Evolutionary conservation across 2,329 filamentous ascomycete genomes (phyloP).

Genomic region (Arthrobotrys sphaeroides): DNA sequence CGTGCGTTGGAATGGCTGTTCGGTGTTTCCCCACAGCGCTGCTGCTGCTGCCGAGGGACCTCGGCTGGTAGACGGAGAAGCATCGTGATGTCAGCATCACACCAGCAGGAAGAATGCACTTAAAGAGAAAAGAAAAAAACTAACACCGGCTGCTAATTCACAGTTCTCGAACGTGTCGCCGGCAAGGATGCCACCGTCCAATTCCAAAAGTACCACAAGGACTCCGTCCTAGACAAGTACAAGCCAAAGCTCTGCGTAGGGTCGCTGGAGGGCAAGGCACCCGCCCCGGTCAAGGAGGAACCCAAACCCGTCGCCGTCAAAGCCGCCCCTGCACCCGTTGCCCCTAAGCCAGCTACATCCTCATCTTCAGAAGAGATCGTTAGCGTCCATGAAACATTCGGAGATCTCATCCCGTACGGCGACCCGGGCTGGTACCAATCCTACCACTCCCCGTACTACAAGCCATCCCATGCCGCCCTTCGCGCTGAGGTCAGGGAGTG

Average conservation of each 20-base stretch:
- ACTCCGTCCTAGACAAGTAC: slow-evolving; percentile 71
- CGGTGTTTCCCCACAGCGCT: background rate
- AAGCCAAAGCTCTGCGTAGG: slow-evolving; percentile 70
- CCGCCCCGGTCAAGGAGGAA: slow-evolving; percentile 64
- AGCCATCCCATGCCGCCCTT: slow-evolving; percentile 89
- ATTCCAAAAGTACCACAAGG: slow-evolving; percentile 76
- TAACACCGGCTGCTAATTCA: background rate
- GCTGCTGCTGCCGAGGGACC: slow-evolving; percentile 20
- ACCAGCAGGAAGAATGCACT: too few relatives aligned
- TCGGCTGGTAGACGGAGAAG: background rate
- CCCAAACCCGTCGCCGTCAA: slow-evolving; percentile 63
- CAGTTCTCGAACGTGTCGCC: slow-evolving; percentile 70
- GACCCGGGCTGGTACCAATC: slow-evolving; percentile 92
- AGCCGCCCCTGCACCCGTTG: slow-evolving; percentile 61
- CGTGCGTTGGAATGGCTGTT: slow-evolving; percentile 70
- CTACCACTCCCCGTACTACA: slow-evolving; percentile 97
- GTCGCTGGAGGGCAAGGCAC: slow-evolving; percentile 85
- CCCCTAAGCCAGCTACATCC: slow-evolving; percentile 57
- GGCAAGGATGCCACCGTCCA: slow-evolving; percentile 74
- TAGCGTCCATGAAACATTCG: slow-evolving; percentile 80
- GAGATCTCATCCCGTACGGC: slow-evolving; percentile 85
- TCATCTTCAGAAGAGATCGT: slow-evolving; percentile 63
- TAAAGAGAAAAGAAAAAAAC: too few relatives aligned
- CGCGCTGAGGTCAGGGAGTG: slow-evolving; percentile 90
- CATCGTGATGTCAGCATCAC: slow-evolving; percentile 9